Base-by-base conservation (phyloP, 345 rosid genomes). In the Clausena lansium region DNA sequence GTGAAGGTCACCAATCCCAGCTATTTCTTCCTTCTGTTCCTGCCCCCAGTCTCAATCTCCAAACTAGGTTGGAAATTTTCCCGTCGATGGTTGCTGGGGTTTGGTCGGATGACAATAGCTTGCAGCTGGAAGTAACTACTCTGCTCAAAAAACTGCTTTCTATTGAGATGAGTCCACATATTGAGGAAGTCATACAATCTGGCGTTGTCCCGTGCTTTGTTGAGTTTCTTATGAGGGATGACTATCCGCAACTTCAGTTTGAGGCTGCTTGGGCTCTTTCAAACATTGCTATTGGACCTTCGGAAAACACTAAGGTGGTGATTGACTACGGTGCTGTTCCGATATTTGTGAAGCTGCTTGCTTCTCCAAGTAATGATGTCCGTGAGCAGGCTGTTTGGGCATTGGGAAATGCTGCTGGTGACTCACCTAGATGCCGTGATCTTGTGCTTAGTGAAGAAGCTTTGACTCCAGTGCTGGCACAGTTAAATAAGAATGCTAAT, bases 381-480 rank as follows among this genome's bases (percentile, higher is more conserved):
- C 93, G 97, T 47, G 98, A 94, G 70, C 98, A 94, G 97, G 98
- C 97, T 83, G 93, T 92, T 14, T 94, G 98, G 98, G 97, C 96
- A 10, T 78, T 94, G 78, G 98, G 97, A 72, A 94, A 94, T 84
- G 87, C 92, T 82, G 97, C 98, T 77, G 98, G 98, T 17, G 98
- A 94, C 80, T 93, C 97, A 59, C 91, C 98, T 71, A 88, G 85
- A 74, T 93, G 97, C 75, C 97, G 97, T 70, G 97, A 30, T 30
- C 32, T 30, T 30, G 32, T 30, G 32, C 32, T 30, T 30, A 30
- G 32, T 30, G 32, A 30, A 75, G 95, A 95, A 70, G 98, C 98
- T 61, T 62, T 94, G 80, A 27, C 79, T 50, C 93, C 96, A 11
- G 84, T 94, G 77, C 88, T 93, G 67, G 79, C 85, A 62, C 98